These are phyloP conservation scores for Citrus sinensis DNA, from an alignment of 345 rosid genomes.

Conservation along the genomic window DVS_A1.0 CM039162.1:26952001-26952500, in stretches of 20 bases:
- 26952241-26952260: conserved; percentile 36
- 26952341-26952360: no score
- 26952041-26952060: background rate
- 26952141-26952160: background rate
- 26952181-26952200: conserved; percentile 32
- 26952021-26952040: background rate
- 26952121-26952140: background rate
- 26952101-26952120: no score
- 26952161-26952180: conserved; percentile 32
- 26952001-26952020: background rate
- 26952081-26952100: no score
- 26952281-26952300: conserved; percentile 31
- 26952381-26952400: no score
- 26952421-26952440: no score
- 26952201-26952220: conserved; percentile 22
- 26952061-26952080: background rate
- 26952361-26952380: no score
- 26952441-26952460: no score
- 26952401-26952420: no score
- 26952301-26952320: conserved; percentile 30
- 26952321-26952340: conserved; percentile 9
- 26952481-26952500: no score
- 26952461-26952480: no score
- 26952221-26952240: background rate
- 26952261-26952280: conserved; percentile 16